Percentiles rank a stretch among this genome's conserved stretches.
These are phyloP conservation scores for Fusarium cyanostomum DNA, from an alignment of 2,329 filamentous ascomycete genomes.

Conservation along the genomic window DNA sequence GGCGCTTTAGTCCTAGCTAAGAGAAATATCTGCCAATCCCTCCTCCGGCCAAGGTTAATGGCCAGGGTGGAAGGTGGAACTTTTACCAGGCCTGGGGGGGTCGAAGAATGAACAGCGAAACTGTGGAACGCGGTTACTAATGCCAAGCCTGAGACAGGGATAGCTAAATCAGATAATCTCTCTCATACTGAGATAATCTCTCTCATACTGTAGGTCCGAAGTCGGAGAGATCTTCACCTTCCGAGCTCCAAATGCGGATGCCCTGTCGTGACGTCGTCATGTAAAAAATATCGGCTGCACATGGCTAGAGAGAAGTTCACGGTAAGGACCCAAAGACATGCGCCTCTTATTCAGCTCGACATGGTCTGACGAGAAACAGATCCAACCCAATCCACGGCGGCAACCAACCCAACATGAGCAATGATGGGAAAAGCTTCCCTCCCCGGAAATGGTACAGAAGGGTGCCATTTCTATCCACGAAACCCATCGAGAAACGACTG, in stretches of 20 bases:
- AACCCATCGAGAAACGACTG: slow-evolving; percentile 35
- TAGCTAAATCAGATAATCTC: too few relatives aligned
- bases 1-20: too few relatives aligned
- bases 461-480: slow-evolving; percentile 43
- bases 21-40: too few relatives aligned
- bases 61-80: too few relatives aligned
- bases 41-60: too few relatives aligned
- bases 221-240: background rate
- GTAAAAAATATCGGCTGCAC: background rate
- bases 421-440: slow-evolving; percentile 39
- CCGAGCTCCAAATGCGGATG: background rate
- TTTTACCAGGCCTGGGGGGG: too few relatives aligned
- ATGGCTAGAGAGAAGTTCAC: background rate
- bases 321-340: background rate
- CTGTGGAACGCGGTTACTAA: too few relatives aligned
- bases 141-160: too few relatives aligned
- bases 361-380: background rate
- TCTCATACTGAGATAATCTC: background rate
- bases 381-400: background rate
- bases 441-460: slow-evolving; percentile 46
- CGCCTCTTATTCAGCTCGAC: background rate
- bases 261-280: background rate
- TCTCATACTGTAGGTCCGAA: background rate
- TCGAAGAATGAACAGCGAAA: too few relatives aligned
- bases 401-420: slow-evolving; percentile 35